These are phyloP conservation scores for Sclerotinia borealis DNA, from an alignment of 2,329 filamentous ascomycete genomes.

Conservation along the genomic window DNA sequence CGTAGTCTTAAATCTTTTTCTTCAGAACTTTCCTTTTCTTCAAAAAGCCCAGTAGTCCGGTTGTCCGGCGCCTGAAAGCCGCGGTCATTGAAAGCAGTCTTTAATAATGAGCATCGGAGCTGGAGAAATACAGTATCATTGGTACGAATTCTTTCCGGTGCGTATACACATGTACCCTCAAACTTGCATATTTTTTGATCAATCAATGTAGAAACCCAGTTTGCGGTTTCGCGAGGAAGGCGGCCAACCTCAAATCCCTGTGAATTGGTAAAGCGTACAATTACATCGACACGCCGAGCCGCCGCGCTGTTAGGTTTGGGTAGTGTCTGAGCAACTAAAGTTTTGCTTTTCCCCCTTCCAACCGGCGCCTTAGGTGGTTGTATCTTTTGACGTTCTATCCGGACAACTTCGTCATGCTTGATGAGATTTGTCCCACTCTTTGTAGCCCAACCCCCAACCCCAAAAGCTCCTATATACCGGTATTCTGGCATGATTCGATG, in stretches of 20 bases:
- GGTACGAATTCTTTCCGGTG: slow-evolving; percentile 75
- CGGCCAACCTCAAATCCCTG: slow-evolving; percentile 79
- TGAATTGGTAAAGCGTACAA: slow-evolving; percentile 83
- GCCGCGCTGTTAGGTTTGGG: slow-evolving; percentile 37
- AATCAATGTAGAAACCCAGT: slow-evolving; percentile 87
- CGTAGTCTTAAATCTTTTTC: slow-evolving; percentile 78
- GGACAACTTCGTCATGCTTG: slow-evolving; percentile 74
- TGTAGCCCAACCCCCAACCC: slow-evolving; percentile 87
- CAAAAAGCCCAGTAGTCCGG: slow-evolving; percentile 66
- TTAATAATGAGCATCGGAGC: slow-evolving; percentile 69
- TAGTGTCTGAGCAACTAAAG: slow-evolving; percentile 23
- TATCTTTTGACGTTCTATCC: slow-evolving; percentile 79
- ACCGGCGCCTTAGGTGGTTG: slow-evolving; percentile 48
- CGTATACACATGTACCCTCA: slow-evolving; percentile 82
- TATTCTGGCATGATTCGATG: slow-evolving; percentile 42
- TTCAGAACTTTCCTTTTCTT: slow-evolving; percentile 77
- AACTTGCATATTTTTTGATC: slow-evolving; percentile 87
- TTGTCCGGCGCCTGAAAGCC: slow-evolving; percentile 62
- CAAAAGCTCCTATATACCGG: slow-evolving; percentile 87
- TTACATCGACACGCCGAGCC: slow-evolving; percentile 68
- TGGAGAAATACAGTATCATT: slow-evolving; percentile 96
- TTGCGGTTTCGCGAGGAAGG: slow-evolving; percentile 77
- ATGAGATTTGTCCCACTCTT: slow-evolving; percentile 71
- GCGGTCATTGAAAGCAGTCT: slow-evolving; percentile 63
- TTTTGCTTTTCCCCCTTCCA: slow-evolving; percentile 40